These are phyloP conservation scores for Nemania serpens DNA, from an alignment of 2,329 filamentous ascomycete species.

Conservation along the genomic window DNA sequence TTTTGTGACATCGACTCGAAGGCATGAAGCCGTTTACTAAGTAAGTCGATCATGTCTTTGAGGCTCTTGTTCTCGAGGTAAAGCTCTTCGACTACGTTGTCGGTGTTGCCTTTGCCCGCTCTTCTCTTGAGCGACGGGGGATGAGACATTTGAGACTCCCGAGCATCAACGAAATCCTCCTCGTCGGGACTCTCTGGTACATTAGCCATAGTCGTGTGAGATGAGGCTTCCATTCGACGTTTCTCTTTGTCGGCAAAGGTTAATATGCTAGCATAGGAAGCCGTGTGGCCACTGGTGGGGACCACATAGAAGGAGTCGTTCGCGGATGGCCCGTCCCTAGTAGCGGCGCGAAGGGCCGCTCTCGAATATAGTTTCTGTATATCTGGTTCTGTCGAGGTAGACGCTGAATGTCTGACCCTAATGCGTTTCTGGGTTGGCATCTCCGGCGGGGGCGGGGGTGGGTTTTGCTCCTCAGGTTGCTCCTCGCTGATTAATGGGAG, in stretches of 20 bases:
- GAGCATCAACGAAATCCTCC: constrained; percentile 89
- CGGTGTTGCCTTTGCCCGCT: constrained; percentile 47
- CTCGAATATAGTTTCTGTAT: constrained; percentile 83
- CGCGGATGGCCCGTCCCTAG: constrained; percentile 67
- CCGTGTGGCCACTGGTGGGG: constrained; percentile 85
- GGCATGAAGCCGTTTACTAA: constrained; percentile 84
- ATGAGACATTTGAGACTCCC: constrained; percentile 62
- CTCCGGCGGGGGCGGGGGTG: constrained; percentile 44
- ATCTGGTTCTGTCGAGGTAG: constrained; percentile 66
- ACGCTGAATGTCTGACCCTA: constrained; percentile 42
- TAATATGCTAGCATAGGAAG: constrained; percentile 90
- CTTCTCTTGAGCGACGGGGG: constrained; percentile 49
- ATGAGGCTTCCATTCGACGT: constrained; percentile 59
- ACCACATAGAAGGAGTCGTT: constrained; percentile 93
- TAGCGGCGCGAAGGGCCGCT: constrained; percentile 79
- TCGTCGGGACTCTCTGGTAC: constrained; percentile 66
- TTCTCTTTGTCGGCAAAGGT: constrained; percentile 70
- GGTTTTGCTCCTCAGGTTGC: constrained; percentile 49
- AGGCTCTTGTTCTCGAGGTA: constrained; percentile 86
- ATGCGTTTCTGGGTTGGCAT: constrained; percentile 45
- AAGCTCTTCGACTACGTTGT: constrained; percentile 81
- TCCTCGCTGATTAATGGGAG: constrained; percentile 71
- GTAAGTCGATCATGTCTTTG: constrained; percentile 82
- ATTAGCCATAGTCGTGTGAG: constrained; percentile 44
- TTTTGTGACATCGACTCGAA: constrained; percentile 93